A percentile compares a stretch with the other conserved stretches of the same genome.
Conservation (phyloP, 208 protist species). For the Kentomonas sorsogonicus region DNA sequence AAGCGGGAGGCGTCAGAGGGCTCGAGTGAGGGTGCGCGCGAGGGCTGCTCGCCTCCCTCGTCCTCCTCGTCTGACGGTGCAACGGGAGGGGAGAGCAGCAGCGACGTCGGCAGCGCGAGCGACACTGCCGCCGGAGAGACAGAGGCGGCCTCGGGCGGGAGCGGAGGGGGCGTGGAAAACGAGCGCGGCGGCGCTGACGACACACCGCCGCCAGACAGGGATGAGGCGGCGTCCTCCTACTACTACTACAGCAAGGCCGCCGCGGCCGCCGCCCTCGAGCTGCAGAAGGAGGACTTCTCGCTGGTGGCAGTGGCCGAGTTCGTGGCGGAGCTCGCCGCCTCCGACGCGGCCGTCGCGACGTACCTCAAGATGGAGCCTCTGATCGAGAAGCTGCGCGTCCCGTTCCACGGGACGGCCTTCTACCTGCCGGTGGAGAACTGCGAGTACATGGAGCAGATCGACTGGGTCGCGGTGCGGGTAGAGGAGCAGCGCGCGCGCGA, state of each 20-base stretch:
- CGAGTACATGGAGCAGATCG: constrained; percentile 72
- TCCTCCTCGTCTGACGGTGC: too few species aligned
- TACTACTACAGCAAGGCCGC: background rate
- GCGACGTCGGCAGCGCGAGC: too few species aligned
- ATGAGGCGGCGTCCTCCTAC: too few species aligned
- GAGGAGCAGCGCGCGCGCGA: constrained; percentile 22
- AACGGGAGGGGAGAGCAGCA: too few species aligned
- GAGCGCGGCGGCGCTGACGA: too few species aligned
- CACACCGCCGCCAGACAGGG: too few species aligned
- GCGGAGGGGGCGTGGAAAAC: too few species aligned
- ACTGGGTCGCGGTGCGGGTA: constrained; percentile 69
- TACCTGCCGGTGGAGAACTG: constrained; percentile 84
- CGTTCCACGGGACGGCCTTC: constrained; percentile 57
- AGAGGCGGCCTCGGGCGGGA: too few species aligned
- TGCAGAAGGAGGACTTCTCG: constrained; percentile 73
- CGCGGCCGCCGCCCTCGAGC: constrained; percentile 27
- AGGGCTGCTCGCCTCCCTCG: too few species aligned
- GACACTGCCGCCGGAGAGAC: too few species aligned
- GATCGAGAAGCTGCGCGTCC: constrained; percentile 76
- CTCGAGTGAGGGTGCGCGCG: too few species aligned
- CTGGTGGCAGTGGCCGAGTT: constrained; percentile 77
- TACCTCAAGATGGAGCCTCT: constrained; percentile 73
- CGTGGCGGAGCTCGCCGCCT: constrained; percentile 62
- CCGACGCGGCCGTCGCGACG: constrained; percentile 35
- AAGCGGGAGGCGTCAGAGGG: too few species aligned